These are phyloP conservation scores for Cyclotella atomus DNA, from an alignment of 108 stramenopile genomes.

Conservation along the genomic window DNA sequence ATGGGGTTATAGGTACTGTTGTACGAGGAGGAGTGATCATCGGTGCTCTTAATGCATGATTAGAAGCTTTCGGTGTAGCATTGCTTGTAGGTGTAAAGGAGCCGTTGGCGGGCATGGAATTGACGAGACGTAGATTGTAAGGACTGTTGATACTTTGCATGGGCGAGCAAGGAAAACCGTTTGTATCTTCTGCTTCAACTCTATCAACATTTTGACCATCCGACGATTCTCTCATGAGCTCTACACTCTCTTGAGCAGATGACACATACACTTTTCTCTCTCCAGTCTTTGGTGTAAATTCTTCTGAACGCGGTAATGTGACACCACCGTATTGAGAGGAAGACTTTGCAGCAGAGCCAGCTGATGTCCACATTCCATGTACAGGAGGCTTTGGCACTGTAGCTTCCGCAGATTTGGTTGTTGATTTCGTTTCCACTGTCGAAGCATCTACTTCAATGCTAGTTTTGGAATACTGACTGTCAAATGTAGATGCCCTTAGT, in stretches of 20 bases:
- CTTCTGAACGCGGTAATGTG: not conserved
- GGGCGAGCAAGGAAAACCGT: not conserved
- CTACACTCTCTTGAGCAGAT: conserved; percentile 2
- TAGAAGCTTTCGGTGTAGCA: conserved; percentile 1
- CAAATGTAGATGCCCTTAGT: conserved; percentile 23
- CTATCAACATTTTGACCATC: not conserved
- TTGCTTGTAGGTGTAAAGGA: not conserved
- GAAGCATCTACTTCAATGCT: not conserved
- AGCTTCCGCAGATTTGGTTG: conserved; percentile 19
- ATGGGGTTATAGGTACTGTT: not conserved
- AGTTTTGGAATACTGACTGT: conserved; percentile 13
- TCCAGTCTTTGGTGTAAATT: not conserved
- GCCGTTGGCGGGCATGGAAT: not conserved
- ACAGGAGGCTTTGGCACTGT: conserved; percentile 52
- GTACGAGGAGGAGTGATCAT: not conserved
- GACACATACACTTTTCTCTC: conserved; percentile 4
- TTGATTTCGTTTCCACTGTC: not conserved
- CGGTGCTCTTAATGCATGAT: not conserved
- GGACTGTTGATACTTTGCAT: not conserved
- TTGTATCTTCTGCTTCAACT: not conserved
- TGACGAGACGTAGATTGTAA: not conserved
- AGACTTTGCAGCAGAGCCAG: conserved; percentile 22
- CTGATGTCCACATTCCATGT: conserved; percentile 75
- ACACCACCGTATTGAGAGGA: conserved; percentile 8
- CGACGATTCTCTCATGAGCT: conserved; percentile 4